phyloP scores from a whole-genome alignment of 352 stramenopile genomes.

The Phytopythium oedochilum region DNA sequence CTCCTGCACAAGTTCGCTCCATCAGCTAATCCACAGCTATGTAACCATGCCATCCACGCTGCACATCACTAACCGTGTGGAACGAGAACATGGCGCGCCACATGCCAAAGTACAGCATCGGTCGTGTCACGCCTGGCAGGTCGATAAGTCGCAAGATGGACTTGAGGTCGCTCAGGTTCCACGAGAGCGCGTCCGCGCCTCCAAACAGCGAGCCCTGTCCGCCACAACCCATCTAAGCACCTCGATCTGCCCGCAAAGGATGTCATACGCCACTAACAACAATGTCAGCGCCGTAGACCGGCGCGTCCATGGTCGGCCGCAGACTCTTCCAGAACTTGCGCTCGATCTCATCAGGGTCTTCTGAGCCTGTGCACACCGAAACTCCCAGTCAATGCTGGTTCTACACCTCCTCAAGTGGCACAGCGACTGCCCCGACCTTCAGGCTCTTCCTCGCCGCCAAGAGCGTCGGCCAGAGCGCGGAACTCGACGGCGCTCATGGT shows the following conservation, averaged over 20 bases:
- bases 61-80: constrained; percentile 56
- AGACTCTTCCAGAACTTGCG: constrained; percentile 88
- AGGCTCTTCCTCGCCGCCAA: constrained; percentile 19
- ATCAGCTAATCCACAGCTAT: too few species aligned
- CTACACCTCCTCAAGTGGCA: too few species aligned
- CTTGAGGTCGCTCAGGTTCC: constrained; percentile 87
- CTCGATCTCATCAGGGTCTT: constrained; percentile 59
- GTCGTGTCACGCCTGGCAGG: constrained; percentile 80
- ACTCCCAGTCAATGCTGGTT: not conserved
- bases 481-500: constrained; percentile 65
- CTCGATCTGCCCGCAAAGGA: not conserved
- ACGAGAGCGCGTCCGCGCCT: constrained; percentile 53
- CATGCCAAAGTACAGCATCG: constrained; percentile 95
- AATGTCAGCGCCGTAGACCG: constrained; percentile 90
- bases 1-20: constrained; percentile 68
- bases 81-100: constrained; percentile 93
- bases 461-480: constrained; percentile 31
- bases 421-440: not conserved
- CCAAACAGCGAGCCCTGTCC: constrained; percentile 80
- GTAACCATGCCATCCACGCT: too few species aligned
- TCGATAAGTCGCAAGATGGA: constrained; percentile 84
- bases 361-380: constrained; percentile 9
- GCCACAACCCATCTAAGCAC: not conserved
- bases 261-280: constrained; percentile 27
- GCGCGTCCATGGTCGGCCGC: constrained; percentile 79